Evolutionary conservation across 306 rosid genomes (phyloP).

Genomic region (Sophora flavescens): DNA sequence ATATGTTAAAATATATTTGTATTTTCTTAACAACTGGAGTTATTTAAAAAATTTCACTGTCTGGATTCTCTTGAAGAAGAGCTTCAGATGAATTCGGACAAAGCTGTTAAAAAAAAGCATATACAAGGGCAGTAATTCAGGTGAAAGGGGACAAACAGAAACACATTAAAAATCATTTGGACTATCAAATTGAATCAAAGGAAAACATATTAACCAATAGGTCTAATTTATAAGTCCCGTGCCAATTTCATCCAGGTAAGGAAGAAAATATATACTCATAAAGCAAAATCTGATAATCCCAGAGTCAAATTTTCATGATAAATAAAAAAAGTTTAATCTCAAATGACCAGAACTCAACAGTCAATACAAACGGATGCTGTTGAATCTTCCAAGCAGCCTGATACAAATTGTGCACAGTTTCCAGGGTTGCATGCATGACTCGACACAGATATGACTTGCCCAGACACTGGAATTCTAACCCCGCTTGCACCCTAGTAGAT

Average conservation of each 20-base stretch:
- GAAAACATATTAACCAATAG: conserved; percentile 7
- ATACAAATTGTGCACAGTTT: conserved; percentile 25
- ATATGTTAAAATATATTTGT: background rate
- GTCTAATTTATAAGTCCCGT: conserved; percentile 1
- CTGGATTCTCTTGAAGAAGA: conserved; percentile 35
- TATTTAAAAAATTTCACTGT: background rate
- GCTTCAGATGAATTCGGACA: conserved; percentile 28
- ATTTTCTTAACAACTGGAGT: conserved; percentile 6
- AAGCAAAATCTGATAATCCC: background rate
- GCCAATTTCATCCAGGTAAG: background rate
- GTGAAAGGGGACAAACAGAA: background rate
- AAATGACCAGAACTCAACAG: conserved; percentile 22
- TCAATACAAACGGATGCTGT: background rate
- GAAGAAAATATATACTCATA: conserved; percentile 1
- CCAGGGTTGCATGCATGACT: conserved; percentile 8
- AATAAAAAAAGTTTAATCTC: background rate
- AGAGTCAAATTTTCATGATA: conserved; percentile 19
- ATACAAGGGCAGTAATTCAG: background rate
- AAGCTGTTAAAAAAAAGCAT: background rate
- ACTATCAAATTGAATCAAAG: conserved; percentile 32
- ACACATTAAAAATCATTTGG: background rate
- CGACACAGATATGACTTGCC: conserved; percentile 14
- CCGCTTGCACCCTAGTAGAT: background rate
- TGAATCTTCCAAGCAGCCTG: conserved; percentile 20
- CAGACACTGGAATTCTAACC: background rate